Conservation (phyloP, 768 basidiomycete genomes). For the Cystobasidium tubakii region DNA sequence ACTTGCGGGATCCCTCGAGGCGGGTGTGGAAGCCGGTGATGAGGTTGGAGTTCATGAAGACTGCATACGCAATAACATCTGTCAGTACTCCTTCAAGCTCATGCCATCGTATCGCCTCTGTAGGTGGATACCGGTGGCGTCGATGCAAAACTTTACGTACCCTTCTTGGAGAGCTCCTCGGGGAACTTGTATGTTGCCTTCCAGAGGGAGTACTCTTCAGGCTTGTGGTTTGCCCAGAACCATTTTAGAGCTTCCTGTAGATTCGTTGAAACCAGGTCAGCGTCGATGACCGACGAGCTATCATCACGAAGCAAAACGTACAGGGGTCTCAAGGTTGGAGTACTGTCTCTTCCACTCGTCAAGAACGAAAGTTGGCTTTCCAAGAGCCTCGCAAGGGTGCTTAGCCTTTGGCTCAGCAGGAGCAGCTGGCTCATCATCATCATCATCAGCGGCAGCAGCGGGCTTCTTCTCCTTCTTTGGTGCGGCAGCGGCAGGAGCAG, state of each 20-base stretch:
- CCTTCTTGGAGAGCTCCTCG: constrained; percentile 69
- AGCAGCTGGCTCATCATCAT: constrained; percentile 54
- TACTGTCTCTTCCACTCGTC: constrained; percentile 96
- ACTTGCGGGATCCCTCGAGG: constrained; percentile 78
- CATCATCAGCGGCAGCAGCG: constrained; percentile 49
- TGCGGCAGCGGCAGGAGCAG: constrained; percentile 40
- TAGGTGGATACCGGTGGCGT: not conserved
- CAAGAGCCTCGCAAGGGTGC: constrained; percentile 88
- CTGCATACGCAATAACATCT: constrained; percentile 40
- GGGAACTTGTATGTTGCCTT: constrained; percentile 96
- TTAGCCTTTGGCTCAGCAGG: constrained; percentile 81
- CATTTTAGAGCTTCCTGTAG: constrained; percentile 63
- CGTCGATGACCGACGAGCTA: too few species aligned
- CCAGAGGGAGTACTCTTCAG: constrained; percentile 48
- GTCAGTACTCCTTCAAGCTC: too few species aligned
- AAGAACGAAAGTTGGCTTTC: constrained; percentile 60
- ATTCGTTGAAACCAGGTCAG: constrained; percentile 52
- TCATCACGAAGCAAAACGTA: not conserved
- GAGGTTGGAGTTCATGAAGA: constrained; percentile 92
- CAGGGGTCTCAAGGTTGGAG: constrained; percentile 92
- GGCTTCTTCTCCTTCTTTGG: constrained; percentile 45
- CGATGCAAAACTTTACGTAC: not conserved
- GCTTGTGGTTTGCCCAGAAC: constrained; percentile 85
- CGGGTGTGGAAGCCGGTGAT: constrained; percentile 94
- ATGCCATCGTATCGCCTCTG: too few species aligned